These are phyloP conservation scores for Pyronema domesticum DNA, from an alignment of 495 filamentous ascomycete genomes.

Conservation along the genomic window DNA sequence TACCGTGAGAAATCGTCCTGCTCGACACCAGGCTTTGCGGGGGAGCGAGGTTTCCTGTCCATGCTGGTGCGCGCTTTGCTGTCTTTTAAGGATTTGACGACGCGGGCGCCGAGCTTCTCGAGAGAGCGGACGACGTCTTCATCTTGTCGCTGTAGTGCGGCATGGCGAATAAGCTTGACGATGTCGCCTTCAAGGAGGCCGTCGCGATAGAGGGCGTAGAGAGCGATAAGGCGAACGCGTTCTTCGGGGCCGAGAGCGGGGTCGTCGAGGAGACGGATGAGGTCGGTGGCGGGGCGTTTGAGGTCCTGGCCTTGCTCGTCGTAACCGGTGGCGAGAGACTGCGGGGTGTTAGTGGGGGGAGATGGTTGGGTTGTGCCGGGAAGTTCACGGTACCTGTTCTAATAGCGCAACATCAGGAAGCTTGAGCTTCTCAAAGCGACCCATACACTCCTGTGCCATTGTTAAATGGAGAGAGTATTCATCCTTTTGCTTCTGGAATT, in stretches of 20 bases:
- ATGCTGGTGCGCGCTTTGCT: slow-evolving; percentile 46
- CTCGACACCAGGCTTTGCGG: slow-evolving; percentile 33
- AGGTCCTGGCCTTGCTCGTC: slow-evolving; percentile 87
- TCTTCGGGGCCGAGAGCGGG: slow-evolving; percentile 36
- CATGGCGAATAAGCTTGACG: slow-evolving; percentile 66
- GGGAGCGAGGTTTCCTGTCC: slow-evolving; percentile 31
- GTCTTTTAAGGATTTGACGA: slow-evolving; percentile 60
- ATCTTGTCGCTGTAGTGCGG: slow-evolving; percentile 56
- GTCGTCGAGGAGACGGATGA: slow-evolving; percentile 77
- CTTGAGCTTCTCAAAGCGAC: slow-evolving; percentile 65
- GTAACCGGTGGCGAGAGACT: slow-evolving; percentile 73
- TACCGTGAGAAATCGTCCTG: slow-evolving; percentile 49
- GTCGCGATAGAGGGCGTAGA: slow-evolving; percentile 74
- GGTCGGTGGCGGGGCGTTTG: slow-evolving; percentile 67
- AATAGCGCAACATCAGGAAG: slow-evolving; percentile 70
- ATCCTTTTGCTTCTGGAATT: slow-evolving; percentile 88
- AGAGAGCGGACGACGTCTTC: slow-evolving; percentile 58
- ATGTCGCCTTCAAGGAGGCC: slow-evolving; percentile 80
- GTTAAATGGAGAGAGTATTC: slow-evolving; percentile 85
- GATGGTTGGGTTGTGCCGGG: slow-evolving; percentile 3
- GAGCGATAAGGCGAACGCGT: slow-evolving; percentile 62
- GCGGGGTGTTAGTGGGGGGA: slow-evolving; percentile 5
- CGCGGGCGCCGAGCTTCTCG: slow-evolving; percentile 61
- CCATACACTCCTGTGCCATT: slow-evolving; percentile 98
- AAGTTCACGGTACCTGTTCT: slow-evolving; percentile 40